A percentile compares a stretch with the other conserved stretches of the same genome.
Conservation (phyloP, 2,329 filamentous ascomycete genomes). For the Fusarium sp. region DNA sequence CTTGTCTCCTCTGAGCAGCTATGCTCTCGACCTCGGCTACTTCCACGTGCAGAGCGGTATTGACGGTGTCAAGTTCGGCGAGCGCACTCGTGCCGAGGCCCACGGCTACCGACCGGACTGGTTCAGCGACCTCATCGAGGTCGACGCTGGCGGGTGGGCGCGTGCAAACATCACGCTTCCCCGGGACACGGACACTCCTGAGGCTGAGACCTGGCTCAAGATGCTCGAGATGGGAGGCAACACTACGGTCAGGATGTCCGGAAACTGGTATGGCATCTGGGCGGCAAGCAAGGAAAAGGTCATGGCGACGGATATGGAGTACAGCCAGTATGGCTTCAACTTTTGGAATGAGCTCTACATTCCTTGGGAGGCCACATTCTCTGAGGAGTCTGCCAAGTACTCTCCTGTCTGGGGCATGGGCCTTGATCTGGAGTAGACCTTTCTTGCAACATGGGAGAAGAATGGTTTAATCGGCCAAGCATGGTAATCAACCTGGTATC, state of each 20-base stretch:
- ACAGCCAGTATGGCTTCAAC: not conserved
- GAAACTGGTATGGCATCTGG: conserved; percentile 5
- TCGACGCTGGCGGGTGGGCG: not conserved
- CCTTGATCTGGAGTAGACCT: not conserved
- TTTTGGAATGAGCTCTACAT: not conserved
- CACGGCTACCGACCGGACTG: not conserved
- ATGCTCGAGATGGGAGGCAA: not conserved
- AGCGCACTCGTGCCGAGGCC: fast-evolving
- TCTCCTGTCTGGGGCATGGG: not conserved
- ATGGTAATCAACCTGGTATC: fast-evolving
- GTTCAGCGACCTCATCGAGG: not conserved
- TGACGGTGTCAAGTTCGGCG: not conserved
- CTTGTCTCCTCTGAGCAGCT: not conserved
- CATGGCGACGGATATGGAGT: not conserved
- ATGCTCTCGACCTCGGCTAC: not conserved
- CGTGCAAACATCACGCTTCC: not conserved
- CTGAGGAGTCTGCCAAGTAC: not conserved
- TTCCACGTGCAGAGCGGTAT: not conserved
- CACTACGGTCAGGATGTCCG: not conserved
- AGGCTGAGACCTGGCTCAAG: not conserved
- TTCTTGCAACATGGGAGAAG: not conserved
- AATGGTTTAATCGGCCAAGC: not conserved
- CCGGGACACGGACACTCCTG: fast-evolving
- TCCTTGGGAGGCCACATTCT: not conserved
- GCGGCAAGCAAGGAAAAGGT: not conserved